phyloP scores from a whole-genome alignment of 495 filamentous ascomycete genomes.

The Xylaria castorea region DNA sequence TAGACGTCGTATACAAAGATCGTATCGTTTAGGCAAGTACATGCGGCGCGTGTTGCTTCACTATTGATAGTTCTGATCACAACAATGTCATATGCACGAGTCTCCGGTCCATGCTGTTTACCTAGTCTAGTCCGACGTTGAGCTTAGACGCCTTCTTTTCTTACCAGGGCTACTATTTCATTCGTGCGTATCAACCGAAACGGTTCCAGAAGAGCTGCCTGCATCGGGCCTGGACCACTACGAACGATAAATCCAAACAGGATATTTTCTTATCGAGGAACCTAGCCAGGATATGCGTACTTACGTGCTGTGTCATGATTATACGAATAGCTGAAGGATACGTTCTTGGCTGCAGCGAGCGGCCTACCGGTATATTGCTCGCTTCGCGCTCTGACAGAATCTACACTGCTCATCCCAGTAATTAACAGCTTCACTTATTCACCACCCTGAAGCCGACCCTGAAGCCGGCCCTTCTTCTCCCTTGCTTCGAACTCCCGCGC shows the following conservation, averaged over 20 bases:
- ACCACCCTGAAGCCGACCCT: constrained; percentile 14
- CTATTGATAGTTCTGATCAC: neutral
- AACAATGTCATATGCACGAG: neutral
- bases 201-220: neutral
- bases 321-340: neutral
- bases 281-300: neutral
- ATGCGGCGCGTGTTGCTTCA: neutral
- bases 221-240: neutral
- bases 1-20: neutral
- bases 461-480: constrained; percentile 9
- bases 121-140: neutral
- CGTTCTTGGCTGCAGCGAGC: constrained; percentile 9
- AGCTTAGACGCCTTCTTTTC: neutral
- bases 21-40: neutral
- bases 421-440: constrained; percentile 13
- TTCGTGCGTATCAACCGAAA: neutral
- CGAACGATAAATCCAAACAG: neutral
- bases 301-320: neutral
- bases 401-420: neutral
- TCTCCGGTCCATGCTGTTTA: neutral
- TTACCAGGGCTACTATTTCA: neutral
- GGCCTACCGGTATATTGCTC: constrained; percentile 5
- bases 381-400: neutral
- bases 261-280: neutral
- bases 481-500: constrained; percentile 19